Base-by-base conservation (phyloP, 306 rosid species). In the Dryas drummondii region DNA sequence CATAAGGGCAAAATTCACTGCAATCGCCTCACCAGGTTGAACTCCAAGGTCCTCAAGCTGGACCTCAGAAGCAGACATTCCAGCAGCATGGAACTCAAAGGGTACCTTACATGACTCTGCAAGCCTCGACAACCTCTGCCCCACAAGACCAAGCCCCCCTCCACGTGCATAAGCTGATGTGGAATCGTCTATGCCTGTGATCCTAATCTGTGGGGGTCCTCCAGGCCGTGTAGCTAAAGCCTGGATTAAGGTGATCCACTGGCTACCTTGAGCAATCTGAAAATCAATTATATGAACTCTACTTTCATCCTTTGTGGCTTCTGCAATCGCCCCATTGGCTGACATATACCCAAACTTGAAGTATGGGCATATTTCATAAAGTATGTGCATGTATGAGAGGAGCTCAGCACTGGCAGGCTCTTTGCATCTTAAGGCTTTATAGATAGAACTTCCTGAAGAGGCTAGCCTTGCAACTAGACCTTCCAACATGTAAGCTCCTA, bases 271-370 rank as follows among this genome's bases (percentile, higher is more conserved):
- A 46, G 84, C 78, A 41, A 94, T 86, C 87, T 91, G 96, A 82
- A 94, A 94, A 85, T 94, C 98, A 81, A 94, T 88, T 71, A 94
- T 88, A 70, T 94, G 98, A 55, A 94, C 76, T 74, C 56, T 70
- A 74, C 46, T 82, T 82, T 94, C 97, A 14, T 80, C 87, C 81
- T 85, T 91, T 61, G 87, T 66, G 10, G 93, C 93, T 78, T 94
- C 97, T 47, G 96, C 98, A 71, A 94, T 94, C 47, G 91, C 94
- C 55, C 98, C 98, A 80, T 91, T 91, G 49, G 97, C 98, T 26
- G 98, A 90, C 87, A 94, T 80, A 69, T 90, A 91, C 0, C 98
- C 96, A 60, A 94, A 91, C 74, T 94, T 94, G 82, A 94, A 86
- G 78, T 84, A 91, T 51, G 98, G 98, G 60, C 91, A 87, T 62